Percentiles rank a stretch among this genome's conserved stretches.
Evolutionary conservation across 257 asterid genomes (phyloP).

Genomic region (Nicotiana undulata): DNA sequence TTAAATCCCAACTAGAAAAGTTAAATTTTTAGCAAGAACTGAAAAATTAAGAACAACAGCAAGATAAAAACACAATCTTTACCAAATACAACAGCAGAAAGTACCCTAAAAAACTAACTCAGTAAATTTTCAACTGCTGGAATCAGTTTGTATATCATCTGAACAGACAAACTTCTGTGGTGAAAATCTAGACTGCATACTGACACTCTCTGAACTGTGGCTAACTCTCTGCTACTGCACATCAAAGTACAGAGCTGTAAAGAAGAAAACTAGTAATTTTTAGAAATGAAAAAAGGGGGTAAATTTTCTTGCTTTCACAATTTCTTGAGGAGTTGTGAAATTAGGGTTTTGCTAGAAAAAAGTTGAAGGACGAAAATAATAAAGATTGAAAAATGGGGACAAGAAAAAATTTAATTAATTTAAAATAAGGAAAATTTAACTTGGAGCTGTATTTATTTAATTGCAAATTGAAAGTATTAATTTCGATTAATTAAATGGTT

Average conservation of each 20-base stretch:
- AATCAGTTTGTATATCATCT: slow-evolving; percentile 25
- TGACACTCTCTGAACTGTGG: slow-evolving; percentile 25
- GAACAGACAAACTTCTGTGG: slow-evolving; percentile 23
- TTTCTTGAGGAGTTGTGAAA: slow-evolving; percentile 26
- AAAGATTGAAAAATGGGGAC: slow-evolving; percentile 22
- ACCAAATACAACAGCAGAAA: background rate
- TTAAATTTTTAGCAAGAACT: background rate
- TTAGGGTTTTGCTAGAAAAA: slow-evolving; percentile 55
- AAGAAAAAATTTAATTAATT: slow-evolving; percentile 23
- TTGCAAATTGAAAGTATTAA: slow-evolving; percentile 62
- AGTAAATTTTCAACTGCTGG: slow-evolving; percentile 22
- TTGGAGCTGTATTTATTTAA: slow-evolving; percentile 38
- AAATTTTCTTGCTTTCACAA: slow-evolving; percentile 15
- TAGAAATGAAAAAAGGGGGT: slow-evolving; percentile 7
- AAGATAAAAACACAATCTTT: background rate
- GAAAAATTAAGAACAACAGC: background rate
- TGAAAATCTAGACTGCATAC: slow-evolving; percentile 17
- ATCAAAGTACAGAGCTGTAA: slow-evolving; percentile 16
- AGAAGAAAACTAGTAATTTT: slow-evolving; percentile 7
- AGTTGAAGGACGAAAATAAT: slow-evolving; percentile 27
- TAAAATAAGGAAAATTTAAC: slow-evolving; percentile 27
- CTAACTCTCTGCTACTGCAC: slow-evolving; percentile 39
- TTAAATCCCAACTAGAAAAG: background rate
- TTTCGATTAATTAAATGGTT: slow-evolving; percentile 78
- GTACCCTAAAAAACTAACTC: slow-evolving; percentile 12